These are phyloP conservation scores for Xylaria arbuscula DNA, from an alignment of 2,329 filamentous ascomycete genomes.

Conservation along the genomic window DNA sequence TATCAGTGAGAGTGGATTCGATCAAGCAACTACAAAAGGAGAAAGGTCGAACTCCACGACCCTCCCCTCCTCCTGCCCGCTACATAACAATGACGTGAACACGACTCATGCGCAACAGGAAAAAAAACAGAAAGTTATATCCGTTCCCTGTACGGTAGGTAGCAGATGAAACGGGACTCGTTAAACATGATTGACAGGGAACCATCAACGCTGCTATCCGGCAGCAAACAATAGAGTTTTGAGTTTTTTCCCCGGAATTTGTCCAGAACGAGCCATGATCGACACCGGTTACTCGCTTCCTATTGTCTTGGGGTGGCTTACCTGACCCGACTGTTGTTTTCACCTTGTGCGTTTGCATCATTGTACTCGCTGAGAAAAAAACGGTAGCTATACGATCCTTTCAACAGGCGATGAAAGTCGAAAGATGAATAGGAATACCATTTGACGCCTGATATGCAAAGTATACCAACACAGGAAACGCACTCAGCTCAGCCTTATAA, in stretches of 20 bases:
- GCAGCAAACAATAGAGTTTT: constrained; percentile 20
- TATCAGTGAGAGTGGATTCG: neutral
- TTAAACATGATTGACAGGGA: neutral
- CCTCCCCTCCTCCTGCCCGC: neutral
- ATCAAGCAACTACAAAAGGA: neutral
- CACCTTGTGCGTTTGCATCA: too few species aligned
- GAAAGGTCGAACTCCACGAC: neutral
- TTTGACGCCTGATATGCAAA: constrained; percentile 36
- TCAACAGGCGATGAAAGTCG: neutral
- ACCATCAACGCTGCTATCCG: constrained; percentile 7
- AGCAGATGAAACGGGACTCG: neutral
- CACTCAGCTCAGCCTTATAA: constrained; percentile 6
- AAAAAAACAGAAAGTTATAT: neutral
- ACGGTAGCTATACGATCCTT: neutral
- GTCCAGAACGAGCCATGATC: constrained; percentile 33
- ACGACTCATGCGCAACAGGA: neutral
- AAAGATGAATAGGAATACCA: constrained; percentile 12
- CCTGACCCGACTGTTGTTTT: neutral
- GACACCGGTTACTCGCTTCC: constrained; percentile 5
- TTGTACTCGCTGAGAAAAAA: neutral
- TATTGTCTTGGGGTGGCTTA: neutral
- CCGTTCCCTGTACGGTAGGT: neutral
- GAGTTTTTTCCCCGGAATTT: constrained; percentile 28
- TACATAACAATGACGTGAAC: neutral
- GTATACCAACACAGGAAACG: constrained; percentile 28